Evolutionary conservation across 768 basidiomycete genomes (phyloP), one percentile per base, ranked within the genome.

Genomic region (Amanita fuliginea): DNA sequence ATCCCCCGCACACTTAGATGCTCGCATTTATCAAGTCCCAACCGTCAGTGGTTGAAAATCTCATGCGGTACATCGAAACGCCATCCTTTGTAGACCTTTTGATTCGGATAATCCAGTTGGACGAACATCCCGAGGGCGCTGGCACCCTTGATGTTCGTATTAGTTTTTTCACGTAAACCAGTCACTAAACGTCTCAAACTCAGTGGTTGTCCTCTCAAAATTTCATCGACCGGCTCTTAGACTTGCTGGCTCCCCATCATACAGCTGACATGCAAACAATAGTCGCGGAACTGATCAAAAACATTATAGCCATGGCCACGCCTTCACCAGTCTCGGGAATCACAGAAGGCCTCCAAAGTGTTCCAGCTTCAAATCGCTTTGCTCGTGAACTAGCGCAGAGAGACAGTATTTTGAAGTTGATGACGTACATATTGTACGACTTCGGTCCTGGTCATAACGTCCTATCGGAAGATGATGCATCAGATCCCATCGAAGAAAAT

Each of bases 21-120:
- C 78, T 99, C 55, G 76, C 75, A 35, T 97, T 96, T 65, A 89
- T 99, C 53, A 83, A 86, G 63, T 72, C 78, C 11, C 84, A 94
- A 61, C 86, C 91, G 3, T 69, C 75, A 42, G 73, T 96, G 40
- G 78, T 97, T 39, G 83, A 88, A 56, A 79, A 90, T 11, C 67
- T 99, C 7, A 73, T 99, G 40, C 71, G 72, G 30, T 89, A 95
- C 58, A 81, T 98, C 52, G 88, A 91, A 64, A 85, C 84, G 16
- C 86, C 94, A 2, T 81, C 96, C 2, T 81, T 97, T 58, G 86
- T 92, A 53, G 96, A 99, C 62, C 73, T 98, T 39, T 70, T 99
- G 26, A 79, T 94, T 51, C 81, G 93, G 51, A 83, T 97, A 44
- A 83, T 96, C 47, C 87, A 92, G 64, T 71, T 91, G 52, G 88